phyloP scores from a whole-genome alignment of 805 yeast genomes.

The Saturnispora bothae region DNA sequence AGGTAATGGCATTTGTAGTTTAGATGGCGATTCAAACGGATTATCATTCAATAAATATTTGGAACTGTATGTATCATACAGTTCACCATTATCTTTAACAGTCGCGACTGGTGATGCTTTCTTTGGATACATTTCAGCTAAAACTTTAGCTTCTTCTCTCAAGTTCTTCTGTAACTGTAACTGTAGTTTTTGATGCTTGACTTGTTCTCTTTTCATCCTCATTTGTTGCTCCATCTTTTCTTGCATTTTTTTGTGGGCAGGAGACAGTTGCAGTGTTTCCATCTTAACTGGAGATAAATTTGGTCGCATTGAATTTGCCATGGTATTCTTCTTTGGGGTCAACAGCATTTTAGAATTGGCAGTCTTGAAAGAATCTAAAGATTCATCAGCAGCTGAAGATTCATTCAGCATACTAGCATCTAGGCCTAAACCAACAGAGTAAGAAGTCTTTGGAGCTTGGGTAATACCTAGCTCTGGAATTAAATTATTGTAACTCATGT shows the following conservation, averaged over 20 bases:
- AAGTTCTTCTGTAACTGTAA: conserved; percentile 7
- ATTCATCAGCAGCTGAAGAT: not conserved
- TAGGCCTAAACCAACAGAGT: not conserved
- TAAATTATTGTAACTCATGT: conserved; percentile 15
- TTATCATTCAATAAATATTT: conserved; percentile 1
- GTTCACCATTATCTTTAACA: not conserved
- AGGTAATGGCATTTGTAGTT: too few species aligned
- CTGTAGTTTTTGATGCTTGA: conserved; percentile 11
- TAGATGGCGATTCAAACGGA: conserved; percentile 11
- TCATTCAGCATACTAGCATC: conserved; percentile 10
- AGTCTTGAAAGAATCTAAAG: conserved; percentile 7
- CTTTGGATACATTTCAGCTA: conserved; percentile 9
- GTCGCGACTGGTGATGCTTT: not conserved
- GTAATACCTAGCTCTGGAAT: conserved; percentile 25
- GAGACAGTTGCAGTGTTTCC: conserved; percentile 5
- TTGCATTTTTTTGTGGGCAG: conserved; percentile 13
- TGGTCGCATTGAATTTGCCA: conserved; percentile 6
- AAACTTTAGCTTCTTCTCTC: conserved; percentile 10
- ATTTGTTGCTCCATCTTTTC: conserved; percentile 11
- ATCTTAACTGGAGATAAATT: conserved; percentile 3
- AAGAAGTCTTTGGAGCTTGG: conserved; percentile 7
- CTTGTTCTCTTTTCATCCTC: conserved; percentile 7
- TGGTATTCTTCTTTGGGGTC: conserved; percentile 3
- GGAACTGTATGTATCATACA: not conserved
- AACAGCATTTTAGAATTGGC: conserved; percentile 5